These are phyloP conservation scores for Babjeviella inositovora DNA, from an alignment of 805 yeast species.

Conservation along the genomic window DNA sequence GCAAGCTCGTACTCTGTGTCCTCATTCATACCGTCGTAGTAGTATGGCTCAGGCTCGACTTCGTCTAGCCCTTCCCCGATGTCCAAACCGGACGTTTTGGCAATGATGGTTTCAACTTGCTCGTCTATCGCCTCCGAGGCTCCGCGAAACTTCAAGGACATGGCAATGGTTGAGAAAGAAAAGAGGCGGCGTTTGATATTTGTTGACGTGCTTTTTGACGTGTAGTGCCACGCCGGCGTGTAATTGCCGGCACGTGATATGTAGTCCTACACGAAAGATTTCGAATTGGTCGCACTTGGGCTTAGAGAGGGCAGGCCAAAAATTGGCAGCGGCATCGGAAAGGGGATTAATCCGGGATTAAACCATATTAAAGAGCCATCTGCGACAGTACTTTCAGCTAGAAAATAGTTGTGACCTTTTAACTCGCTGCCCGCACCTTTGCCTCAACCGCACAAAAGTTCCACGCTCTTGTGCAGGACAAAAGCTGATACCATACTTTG, in stretches of 20 bases:
- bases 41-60: constrained; percentile 1
- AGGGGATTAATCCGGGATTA: too few species aligned
- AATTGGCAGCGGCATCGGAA: too few species aligned
- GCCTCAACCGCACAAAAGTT: too few species aligned
- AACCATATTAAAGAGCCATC: too few species aligned
- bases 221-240: neutral
- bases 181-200: constrained; percentile 7
- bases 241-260: neutral
- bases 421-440: too few species aligned
- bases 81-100: constrained; percentile 12
- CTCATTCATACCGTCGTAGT: constrained; percentile 5
- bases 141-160: constrained; percentile 6
- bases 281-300: constrained; percentile 1
- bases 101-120: constrained; percentile 86
- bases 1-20: constrained; percentile 4
- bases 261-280: too few species aligned
- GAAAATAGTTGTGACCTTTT: too few species aligned
- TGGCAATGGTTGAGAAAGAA: constrained; percentile 14
- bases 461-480: too few species aligned
- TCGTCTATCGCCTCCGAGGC: constrained; percentile 19
- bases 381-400: too few species aligned
- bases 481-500: too few species aligned
- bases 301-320: constrained; percentile 16
- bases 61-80: neutral
- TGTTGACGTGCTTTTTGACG: neutral